Percentiles rank a stretch among this genome's conserved stretches.
phyloP scores from a whole-genome alignment of 2,329 filamentous ascomycete species.

The Dactylella cylindrospora region DNA sequence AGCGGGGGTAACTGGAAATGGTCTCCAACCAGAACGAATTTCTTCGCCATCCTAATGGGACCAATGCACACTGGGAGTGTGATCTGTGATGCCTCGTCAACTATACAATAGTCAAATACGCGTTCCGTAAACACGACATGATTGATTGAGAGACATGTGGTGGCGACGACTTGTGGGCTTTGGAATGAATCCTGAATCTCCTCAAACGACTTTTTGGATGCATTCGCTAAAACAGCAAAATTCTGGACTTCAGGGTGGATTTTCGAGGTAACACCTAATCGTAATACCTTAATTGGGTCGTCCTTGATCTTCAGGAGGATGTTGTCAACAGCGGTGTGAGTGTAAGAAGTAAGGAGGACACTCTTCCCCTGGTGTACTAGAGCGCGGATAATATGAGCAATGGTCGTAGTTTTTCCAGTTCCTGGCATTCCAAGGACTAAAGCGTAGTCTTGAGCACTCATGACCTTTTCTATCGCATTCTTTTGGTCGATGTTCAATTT shows the following conservation, averaged over 20 bases:
- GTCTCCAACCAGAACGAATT: conserved; percentile 93
- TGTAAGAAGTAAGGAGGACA: conserved; percentile 90
- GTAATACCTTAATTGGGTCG: conserved; percentile 74
- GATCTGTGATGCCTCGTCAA: conserved; percentile 97
- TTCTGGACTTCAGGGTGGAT: conserved; percentile 83
- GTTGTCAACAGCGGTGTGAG: conserved; percentile 96
- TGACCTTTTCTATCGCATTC: conserved; percentile 86
- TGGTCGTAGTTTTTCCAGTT: conserved; percentile 96
- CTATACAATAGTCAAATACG: conserved; percentile 95
- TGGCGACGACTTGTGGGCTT: conserved; percentile 83
- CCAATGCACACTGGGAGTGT: conserved; percentile 92
- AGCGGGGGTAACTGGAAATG: conserved; percentile 94
- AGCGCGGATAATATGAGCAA: conserved; percentile 92
- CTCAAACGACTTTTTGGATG: conserved; percentile 73
- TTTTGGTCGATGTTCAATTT: conserved; percentile 84
- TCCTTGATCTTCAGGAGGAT: conserved; percentile 87
- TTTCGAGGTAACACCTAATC: conserved; percentile 69
- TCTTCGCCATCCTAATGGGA: conserved; percentile 86
- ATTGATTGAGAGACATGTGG: conserved; percentile 88
- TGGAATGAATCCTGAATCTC: conserved; percentile 83
- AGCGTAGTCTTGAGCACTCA: conserved; percentile 92
- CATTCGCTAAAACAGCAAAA: conserved; percentile 76
- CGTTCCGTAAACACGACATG: conserved; percentile 86
- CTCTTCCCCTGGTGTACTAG: conserved; percentile 87
- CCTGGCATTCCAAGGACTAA: conserved; percentile 98